These are phyloP conservation scores for Dactylonectria estremocensis DNA, from an alignment of 2,329 filamentous ascomycete genomes.

Conservation along the genomic window DNA sequence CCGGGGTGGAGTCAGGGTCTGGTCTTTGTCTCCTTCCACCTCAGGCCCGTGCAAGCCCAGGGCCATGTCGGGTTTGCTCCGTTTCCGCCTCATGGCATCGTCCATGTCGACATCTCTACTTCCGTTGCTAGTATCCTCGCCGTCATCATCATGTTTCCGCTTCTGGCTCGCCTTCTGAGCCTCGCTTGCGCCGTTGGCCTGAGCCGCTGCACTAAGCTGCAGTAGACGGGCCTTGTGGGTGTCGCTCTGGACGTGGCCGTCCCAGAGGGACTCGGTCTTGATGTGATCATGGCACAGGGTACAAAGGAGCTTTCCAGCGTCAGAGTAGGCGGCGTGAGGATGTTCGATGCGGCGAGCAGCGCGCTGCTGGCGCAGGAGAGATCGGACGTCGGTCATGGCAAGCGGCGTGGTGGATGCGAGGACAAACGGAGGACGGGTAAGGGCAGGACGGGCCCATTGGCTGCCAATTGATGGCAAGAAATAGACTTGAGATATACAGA, in stretches of 20 bases:
- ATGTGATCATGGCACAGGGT: constrained; percentile 75
- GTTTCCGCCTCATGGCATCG: constrained; percentile 60
- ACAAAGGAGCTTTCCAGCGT: constrained; percentile 78
- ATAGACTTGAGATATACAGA: not conserved
- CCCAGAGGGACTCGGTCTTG: constrained; percentile 78
- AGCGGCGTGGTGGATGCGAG: constrained; percentile 9
- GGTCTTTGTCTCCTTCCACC: constrained; percentile 39
- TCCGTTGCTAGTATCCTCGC: constrained; percentile 33
- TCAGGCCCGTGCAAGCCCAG: constrained; percentile 27
- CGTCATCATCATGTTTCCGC: constrained; percentile 55
- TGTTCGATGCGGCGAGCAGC: constrained; percentile 81
- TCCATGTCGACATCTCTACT: constrained; percentile 55
- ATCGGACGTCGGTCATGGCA: constrained; percentile 83
- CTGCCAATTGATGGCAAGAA: constrained; percentile 30
- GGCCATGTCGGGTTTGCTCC: constrained; percentile 58
- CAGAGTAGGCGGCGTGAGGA: constrained; percentile 77
- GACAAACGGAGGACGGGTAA: constrained; percentile 16
- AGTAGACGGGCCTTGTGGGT: constrained; percentile 55
- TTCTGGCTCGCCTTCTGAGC: constrained; percentile 45
- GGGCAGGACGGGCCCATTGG: constrained; percentile 11
- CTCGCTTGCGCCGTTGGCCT: constrained; percentile 34
- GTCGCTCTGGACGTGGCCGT: constrained; percentile 69
- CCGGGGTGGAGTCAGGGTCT: constrained; percentile 58
- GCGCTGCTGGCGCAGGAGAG: constrained; percentile 84
- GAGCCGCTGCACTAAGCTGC: constrained; percentile 41